Percentiles rank a stretch among this genome's conserved stretches.
Evolutionary conservation across 441 rosid genomes (phyloP).

Genomic region (Cnidoscolus chayamansa): DNA sequence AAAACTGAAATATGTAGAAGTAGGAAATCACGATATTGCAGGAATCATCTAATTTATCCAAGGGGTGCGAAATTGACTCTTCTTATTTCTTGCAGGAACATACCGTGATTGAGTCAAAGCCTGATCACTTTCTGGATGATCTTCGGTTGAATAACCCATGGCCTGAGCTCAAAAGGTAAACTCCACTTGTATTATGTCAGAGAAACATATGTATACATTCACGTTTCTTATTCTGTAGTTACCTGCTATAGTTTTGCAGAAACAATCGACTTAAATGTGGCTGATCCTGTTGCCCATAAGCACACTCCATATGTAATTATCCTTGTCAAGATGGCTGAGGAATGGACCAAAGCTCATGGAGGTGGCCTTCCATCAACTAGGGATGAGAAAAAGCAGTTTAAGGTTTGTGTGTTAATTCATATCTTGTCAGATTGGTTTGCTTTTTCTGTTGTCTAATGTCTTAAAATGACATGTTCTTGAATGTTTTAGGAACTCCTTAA

Average conservation of each 20-base stretch:
- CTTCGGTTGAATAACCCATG: constrained; percentile 92
- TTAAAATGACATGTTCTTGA: constrained; percentile 1
- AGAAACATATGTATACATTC: not conserved
- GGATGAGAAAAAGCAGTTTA: constrained; percentile 82
- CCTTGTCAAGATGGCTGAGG: constrained; percentile 76
- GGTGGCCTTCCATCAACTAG: constrained; percentile 71
- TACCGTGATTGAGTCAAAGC: constrained; percentile 80
- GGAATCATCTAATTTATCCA: not conserved
- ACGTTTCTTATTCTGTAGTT: constrained; percentile 26
- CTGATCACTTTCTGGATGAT: constrained; percentile 92
- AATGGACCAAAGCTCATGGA: constrained; percentile 71
- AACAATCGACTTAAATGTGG: constrained; percentile 56
- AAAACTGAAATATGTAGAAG: not conserved
- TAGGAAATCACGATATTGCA: not conserved
- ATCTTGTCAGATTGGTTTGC: constrained; percentile 19
- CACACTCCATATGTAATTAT: constrained; percentile 84
- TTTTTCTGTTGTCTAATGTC: not conserved
- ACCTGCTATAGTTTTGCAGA: constrained; percentile 60
- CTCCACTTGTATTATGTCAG: not conserved
- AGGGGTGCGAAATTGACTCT: constrained; percentile 1
- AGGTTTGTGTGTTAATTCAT: constrained; percentile 42
- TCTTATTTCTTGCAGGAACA: constrained; percentile 59
- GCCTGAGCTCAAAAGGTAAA: constrained; percentile 79
- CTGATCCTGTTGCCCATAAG: constrained; percentile 76
- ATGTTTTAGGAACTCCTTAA: constrained; percentile 68